These are phyloP conservation scores for Chaetomium globosum DNA, from an alignment of 2,329 filamentous ascomycete species.

Conservation along the genomic window DNA sequence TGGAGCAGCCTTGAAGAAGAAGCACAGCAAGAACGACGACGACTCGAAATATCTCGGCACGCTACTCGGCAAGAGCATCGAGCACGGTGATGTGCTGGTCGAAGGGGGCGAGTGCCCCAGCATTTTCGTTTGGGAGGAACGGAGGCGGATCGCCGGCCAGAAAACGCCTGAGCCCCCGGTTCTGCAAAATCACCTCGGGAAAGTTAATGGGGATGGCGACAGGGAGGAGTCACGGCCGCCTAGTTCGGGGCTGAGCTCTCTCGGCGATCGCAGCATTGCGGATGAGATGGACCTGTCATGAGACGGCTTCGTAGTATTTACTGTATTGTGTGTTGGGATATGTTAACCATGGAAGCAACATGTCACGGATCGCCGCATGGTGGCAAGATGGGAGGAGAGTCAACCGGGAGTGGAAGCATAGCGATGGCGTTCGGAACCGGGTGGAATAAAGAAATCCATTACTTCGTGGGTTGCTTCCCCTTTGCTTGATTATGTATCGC, in stretches of 20 bases:
- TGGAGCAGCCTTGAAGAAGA: constrained; percentile 75
- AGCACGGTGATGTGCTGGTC: constrained; percentile 72
- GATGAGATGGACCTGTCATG: constrained; percentile 52
- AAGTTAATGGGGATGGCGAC: constrained; percentile 18
- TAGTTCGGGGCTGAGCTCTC: constrained; percentile 61
- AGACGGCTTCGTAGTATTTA: neutral
- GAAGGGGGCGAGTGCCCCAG: constrained; percentile 74
- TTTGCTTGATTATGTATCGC: neutral
- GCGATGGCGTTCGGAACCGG: constrained; percentile 46
- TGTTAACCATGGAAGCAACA: neutral
- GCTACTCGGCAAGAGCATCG: constrained; percentile 72
- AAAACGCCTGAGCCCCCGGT: constrained; percentile 36
- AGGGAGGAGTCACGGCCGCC: constrained; percentile 48
- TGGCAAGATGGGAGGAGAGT: neutral
- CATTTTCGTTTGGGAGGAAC: constrained; percentile 66
- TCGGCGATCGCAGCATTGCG: constrained; percentile 52
- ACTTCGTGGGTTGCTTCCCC: neutral
- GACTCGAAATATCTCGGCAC: constrained; percentile 86
- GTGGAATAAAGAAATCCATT: neutral
- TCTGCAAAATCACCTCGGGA: constrained; percentile 23
- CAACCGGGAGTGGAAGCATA: constrained; percentile 41
- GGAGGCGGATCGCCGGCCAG: constrained; percentile 42
- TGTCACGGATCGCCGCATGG: neutral
- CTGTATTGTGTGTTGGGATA: neutral
- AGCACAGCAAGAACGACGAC: constrained; percentile 85